Conservation (phyloP, 768 basidiomycete genomes). For the Termitomyces heimii region DNA sequence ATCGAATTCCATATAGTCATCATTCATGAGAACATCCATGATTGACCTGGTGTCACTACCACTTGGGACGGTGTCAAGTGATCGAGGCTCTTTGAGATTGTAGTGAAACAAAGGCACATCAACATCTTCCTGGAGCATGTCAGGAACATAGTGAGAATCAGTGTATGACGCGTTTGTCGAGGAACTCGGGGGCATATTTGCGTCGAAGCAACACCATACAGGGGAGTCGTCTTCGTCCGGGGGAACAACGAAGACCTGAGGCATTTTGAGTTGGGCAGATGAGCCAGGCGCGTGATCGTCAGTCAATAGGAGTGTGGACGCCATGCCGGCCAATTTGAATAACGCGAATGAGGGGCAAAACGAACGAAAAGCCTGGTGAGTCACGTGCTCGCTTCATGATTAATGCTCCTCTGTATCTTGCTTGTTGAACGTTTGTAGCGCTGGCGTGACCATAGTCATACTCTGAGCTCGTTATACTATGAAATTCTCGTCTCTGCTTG, state of each 20-base stretch:
- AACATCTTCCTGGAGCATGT: constrained; percentile 11
- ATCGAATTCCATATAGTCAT: constrained; percentile 19
- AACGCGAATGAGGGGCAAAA: not conserved
- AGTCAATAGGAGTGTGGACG: constrained; percentile 9
- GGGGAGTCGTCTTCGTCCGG: constrained; percentile 54
- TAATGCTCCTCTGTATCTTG: not conserved
- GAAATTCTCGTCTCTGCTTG: constrained; percentile 34
- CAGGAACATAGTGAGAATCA: constrained; percentile 4
- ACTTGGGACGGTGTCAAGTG: constrained; percentile 12
- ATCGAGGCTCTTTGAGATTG: constrained; percentile 3
- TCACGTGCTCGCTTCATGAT: constrained; percentile 14
- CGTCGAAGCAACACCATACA: constrained; percentile 54
- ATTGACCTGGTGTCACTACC: constrained; percentile 20
- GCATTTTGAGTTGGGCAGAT: constrained; percentile 23
- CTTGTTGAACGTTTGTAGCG: no score
- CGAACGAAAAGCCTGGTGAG: constrained; percentile 1
- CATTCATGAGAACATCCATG: constrained; percentile 23
- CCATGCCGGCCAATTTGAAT: constrained; percentile 11
- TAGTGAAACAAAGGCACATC: constrained; percentile 17
- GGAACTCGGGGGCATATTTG: constrained; percentile 24
- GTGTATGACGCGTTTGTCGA: not conserved
- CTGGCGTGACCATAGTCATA: no score
- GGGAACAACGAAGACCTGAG: constrained; percentile 50
- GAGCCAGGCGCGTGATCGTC: constrained; percentile 1
- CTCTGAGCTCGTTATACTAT: constrained; percentile 20